Evolutionary conservation across 257 asterid species (phyloP).

Genomic region (Orobanche coerulescens): DNA sequence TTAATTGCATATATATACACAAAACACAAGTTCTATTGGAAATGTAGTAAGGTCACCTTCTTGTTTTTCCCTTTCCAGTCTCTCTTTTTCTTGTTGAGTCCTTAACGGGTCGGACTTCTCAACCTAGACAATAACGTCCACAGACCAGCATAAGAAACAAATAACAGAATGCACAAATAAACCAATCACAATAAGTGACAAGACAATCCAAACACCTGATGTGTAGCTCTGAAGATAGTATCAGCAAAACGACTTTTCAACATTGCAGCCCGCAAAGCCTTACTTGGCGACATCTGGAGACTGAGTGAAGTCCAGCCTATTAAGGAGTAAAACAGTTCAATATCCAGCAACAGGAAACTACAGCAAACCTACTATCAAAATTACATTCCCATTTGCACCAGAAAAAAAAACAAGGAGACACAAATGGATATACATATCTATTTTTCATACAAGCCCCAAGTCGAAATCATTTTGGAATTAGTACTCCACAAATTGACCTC

Average conservation of each 20-base stretch:
- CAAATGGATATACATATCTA: neutral
- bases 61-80: slow-evolving; percentile 46
- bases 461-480: neutral
- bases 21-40: neutral
- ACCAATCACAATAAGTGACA: neutral
- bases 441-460: neutral
- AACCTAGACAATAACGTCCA: slow-evolving; percentile 29
- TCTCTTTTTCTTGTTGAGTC: slow-evolving; percentile 49
- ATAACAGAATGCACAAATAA: neutral
- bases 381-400: neutral
- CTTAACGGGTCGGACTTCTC: slow-evolving; percentile 35
- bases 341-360: slow-evolving; percentile 9
- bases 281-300: slow-evolving; percentile 45
- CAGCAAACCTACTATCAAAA: neutral
- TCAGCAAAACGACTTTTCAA: slow-evolving; percentile 74
- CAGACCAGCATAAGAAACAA: neutral
- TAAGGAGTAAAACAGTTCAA: slow-evolving; percentile 2
- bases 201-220: slow-evolving; percentile 22
- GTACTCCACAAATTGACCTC: neutral
- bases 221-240: slow-evolving; percentile 60
- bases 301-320: slow-evolving; percentile 37
- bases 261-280: slow-evolving; percentile 77
- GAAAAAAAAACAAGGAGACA: neutral
- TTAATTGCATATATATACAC: neutral
- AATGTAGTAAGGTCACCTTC: slow-evolving; percentile 37